phyloP scores from a whole-genome alignment of 1,139 yeast genomes.

The Taphrina deformans region DNA sequence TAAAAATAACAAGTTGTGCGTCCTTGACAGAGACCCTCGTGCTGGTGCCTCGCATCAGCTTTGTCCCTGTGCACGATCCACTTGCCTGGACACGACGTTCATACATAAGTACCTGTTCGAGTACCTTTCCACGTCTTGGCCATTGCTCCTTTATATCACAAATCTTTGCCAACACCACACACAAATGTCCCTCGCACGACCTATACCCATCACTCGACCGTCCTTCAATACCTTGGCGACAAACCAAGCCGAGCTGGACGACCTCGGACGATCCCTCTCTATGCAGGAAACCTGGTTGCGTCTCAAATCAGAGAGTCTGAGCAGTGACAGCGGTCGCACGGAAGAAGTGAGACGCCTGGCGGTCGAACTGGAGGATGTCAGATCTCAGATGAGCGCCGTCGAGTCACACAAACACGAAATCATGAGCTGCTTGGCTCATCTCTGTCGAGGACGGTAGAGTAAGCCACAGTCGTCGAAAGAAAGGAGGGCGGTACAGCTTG shows the following conservation, averaged over 20 bases:
- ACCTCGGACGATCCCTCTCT: neutral
- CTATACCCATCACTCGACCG: constrained; percentile 2
- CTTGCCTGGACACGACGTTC: neutral
- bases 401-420: constrained; percentile 8
- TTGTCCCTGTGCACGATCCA: neutral
- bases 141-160: neutral
- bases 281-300: constrained; percentile 17
- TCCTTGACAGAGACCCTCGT: too few relatives aligned
- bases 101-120: neutral
- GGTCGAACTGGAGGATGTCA: constrained; percentile 6
- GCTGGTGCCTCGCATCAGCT: neutral
- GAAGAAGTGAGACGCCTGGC: neutral
- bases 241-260: constrained; percentile 4
- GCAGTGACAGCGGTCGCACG: neutral
- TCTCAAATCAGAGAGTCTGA: neutral
- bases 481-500: neutral
- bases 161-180: neutral
- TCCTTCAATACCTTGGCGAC: constrained; percentile 1
- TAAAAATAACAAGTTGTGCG: too few relatives aligned
- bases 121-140: neutral
- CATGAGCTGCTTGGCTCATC: neutral
- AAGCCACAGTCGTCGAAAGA: neutral
- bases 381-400: constrained; percentile 5
- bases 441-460: neutral
- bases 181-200: neutral